Conservation (phyloP, 2,329 filamentous ascomycete genomes). For the Ophiostoma tasmaniense region DNA sequence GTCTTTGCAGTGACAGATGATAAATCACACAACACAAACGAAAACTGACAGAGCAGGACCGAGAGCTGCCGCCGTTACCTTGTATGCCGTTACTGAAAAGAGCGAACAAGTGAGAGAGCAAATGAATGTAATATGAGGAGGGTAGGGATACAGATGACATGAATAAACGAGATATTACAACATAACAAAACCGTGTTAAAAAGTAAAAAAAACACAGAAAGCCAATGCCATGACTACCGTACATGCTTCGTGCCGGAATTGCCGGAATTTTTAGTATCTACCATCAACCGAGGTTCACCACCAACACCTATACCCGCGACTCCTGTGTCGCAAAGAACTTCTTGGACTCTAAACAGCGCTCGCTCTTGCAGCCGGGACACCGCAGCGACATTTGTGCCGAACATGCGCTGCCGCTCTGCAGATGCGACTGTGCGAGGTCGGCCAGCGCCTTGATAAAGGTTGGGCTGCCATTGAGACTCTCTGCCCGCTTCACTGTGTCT, state of each 20-base stretch:
- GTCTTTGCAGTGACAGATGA: background rate
- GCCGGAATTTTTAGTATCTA: background rate
- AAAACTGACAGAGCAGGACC: background rate
- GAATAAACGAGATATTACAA: background rate
- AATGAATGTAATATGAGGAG: background rate
- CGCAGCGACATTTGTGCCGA: conserved; percentile 81
- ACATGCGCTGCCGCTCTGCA: conserved; percentile 58
- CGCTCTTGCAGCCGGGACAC: conserved; percentile 88
- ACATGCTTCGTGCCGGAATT: background rate
- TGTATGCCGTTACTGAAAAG: background rate
- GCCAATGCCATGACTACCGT: background rate
- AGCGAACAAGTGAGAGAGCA: background rate
- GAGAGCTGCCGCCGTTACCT: background rate
- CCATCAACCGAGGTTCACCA: background rate
- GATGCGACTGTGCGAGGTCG: conserved; percentile 73
- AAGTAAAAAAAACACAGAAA: background rate
- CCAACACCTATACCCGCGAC: conserved; percentile 1
- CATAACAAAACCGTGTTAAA: background rate
- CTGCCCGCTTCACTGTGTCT: conserved; percentile 78
- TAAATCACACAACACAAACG: background rate
- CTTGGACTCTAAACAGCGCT: conserved; percentile 72
- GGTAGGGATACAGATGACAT: background rate
- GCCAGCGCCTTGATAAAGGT: conserved; percentile 87
- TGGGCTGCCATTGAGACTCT: conserved; percentile 83
- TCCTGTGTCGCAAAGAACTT: conserved; percentile 47